Base-by-base conservation (phyloP, 495 filamentous ascomycete species). In the Aspergillus homomorphus region DNA sequence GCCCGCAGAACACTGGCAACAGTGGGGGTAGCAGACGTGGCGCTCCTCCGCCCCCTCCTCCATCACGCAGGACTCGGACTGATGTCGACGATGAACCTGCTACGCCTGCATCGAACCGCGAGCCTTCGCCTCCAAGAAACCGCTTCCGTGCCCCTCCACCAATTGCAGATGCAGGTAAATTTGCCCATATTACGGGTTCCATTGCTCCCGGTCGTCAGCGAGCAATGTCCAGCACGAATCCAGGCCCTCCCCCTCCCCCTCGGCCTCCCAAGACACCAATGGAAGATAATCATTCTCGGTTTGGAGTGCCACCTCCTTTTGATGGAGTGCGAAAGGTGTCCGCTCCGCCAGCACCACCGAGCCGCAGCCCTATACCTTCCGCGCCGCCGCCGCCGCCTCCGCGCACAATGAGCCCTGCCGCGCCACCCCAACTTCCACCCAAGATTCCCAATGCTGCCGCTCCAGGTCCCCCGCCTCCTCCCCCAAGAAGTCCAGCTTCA, bases 261-360 rank as follows among this genome's bases (percentile, higher is more conserved):
- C 80, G 90, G 62, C 92, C 92, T 41, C 89, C 92, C 1, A 97
- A 97, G 72, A 89, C 84, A 3, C 89, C 91, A 3, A 77, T 92
- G 65, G 89, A 93, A 28, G 89, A 92, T 19, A 65, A 69, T 62
- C 69, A 81, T 16, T 74, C 78, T 26, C 87, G 77, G 60, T 90
- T 89, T 68, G 83, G 81, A 20, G 91, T 97, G 15, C 91, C 94
- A 26, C 93, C 93, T 18, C 86, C 89, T 20, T 96, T 96, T 67
- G 73, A 81, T 52, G 87, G 88, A 41, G 84, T 88, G 61, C 78
- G 87, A 53, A 84, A 83, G 51, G 67, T 79, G 1, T 80, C 80
- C 16, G 79, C 81, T 21, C 89, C 89, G 26, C 90, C 91, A 16
- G 86, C 89, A 55, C 87, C 91, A 21, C 91, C 91, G 54, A 84